Evolutionary conservation across 225 moss, liverwort and hornwort species (phyloP).

Genomic region (Marchantia paleacea): DNA sequence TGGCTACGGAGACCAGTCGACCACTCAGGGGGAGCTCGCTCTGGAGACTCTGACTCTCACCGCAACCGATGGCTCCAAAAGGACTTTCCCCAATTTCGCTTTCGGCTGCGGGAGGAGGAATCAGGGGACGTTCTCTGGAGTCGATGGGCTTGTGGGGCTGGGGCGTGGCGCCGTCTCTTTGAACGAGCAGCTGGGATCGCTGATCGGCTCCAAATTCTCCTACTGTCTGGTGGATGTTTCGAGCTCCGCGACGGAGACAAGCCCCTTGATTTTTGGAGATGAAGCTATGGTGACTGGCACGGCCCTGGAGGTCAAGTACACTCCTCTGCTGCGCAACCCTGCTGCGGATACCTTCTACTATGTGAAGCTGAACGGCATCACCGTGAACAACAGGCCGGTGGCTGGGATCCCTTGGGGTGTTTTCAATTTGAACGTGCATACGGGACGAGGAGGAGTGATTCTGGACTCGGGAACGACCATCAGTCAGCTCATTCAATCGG

Average conservation of each 20-base stretch:
- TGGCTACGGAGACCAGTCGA: too few species aligned
- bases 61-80: too few species aligned
- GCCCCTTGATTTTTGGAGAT: conserved; percentile 31
- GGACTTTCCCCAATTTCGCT: too few species aligned
- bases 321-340: conserved; percentile 22
- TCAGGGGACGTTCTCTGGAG: too few species aligned
- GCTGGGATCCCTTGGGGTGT: conserved; percentile 13
- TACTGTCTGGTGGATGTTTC: conserved; percentile 28
- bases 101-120: too few species aligned
- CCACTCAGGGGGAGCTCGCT: too few species aligned
- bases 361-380: conserved; percentile 26
- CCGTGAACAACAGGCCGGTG: conserved; percentile 6
- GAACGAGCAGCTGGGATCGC: too few species aligned
- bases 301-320: conserved; percentile 21
- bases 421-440: conserved; percentile 1
- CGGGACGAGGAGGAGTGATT: conserved; percentile 28
- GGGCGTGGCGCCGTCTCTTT: too few species aligned
- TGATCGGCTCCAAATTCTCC: neutral
- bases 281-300: neutral
- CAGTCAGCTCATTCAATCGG: conserved; percentile 29
- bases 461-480: conserved; percentile 39
- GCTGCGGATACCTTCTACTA: conserved; percentile 32
- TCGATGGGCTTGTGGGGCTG: too few species aligned
- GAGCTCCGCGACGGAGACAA: conserved; percentile 19
- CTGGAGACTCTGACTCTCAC: too few species aligned